Base-by-base conservation (phyloP, 2,329 filamentous ascomycete species). In the Sporothrix euskadiensis region DNA sequence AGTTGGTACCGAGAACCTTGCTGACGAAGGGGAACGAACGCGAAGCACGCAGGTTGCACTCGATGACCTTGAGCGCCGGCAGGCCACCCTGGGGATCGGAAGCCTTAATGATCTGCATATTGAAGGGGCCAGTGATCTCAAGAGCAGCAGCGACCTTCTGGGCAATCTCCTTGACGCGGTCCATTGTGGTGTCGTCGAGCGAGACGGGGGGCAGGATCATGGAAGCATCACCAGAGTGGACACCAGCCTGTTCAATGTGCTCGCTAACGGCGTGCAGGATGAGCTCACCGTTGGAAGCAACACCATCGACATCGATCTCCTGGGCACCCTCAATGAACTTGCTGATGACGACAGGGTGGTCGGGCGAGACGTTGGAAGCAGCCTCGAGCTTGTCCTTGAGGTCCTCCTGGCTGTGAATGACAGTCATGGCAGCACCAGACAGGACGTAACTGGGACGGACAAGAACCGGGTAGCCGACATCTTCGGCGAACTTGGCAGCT, bases 101-200 rank as follows among this genome's bases (percentile, higher is more conserved):
- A 81, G 98, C 94, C 85, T 98, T 98, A 79, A 99, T 98, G 83
- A 99, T 97, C 82, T 99, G 96, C 95, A 99, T 98, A 88, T 99
- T 99, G 90, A 98, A 99, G 74, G 96, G 96, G 72, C 96, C 96
- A 26, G 94, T 98, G 82, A 98, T 98, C 80, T 88, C 94, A 94
- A 95, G 98, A 66, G 96, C 96, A 84, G 96, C 92, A 77, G 96
- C 96, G 71, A 99, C 94, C 88, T 97, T 98, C 83, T 94, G 84
- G 19, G 96, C 95, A 78, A 99, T 98, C 78, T 93, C 93, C 89
- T 98, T 98, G 80, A 97, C 89, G 75, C 96, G 93, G 77, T 88
- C 89, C 88, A 97, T 92, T 77, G 91, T 92, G 73, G 83, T 84
- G 78, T 91, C 86, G 76, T 97, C 92, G 32, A 98, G 89, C 81